These are phyloP conservation scores for Haberlea rhodopensis DNA, from an alignment of 257 asterid species.

Conservation along the genomic window DNA sequence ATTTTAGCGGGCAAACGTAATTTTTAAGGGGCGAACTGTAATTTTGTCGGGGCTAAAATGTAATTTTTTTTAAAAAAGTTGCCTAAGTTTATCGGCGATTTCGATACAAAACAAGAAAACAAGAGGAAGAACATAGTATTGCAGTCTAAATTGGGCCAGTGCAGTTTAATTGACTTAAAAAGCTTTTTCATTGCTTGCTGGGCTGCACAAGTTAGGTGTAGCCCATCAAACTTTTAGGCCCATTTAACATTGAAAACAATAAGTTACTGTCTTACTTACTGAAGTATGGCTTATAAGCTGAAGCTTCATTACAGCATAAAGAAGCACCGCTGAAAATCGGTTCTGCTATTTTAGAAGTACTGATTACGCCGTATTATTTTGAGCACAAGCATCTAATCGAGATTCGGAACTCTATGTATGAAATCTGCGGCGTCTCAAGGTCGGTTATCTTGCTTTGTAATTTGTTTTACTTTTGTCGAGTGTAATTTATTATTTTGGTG, in stretches of 20 bases:
- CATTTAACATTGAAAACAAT: not conserved
- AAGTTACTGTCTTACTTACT: not conserved
- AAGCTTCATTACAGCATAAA: not conserved
- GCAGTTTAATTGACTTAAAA: not conserved
- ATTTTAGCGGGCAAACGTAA: too few species aligned
- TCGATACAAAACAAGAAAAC: too few species aligned
- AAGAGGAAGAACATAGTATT: not conserved
- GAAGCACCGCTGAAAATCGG: not conserved
- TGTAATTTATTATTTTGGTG: not conserved
- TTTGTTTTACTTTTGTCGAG: constrained; percentile 11
- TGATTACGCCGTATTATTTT: too few species aligned
- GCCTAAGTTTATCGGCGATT: too few species aligned
- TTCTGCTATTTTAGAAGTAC: not conserved
- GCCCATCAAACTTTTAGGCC: not conserved
- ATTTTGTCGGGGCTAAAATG: too few species aligned
- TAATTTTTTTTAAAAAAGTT: too few species aligned
- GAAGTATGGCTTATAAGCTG: not conserved
- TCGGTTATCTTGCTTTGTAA: not conserved
- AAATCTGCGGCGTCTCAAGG: constrained; percentile 20
- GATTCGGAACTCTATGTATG: constrained; percentile 15
- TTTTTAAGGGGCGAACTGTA: too few species aligned
- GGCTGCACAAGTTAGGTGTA: not conserved
- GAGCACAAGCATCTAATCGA: not conserved
- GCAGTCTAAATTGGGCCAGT: not conserved
- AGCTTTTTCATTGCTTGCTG: not conserved